Evolutionary conservation across 23 red algal species (phyloP).

Genomic region (Porphyridium purpureum): DNA sequence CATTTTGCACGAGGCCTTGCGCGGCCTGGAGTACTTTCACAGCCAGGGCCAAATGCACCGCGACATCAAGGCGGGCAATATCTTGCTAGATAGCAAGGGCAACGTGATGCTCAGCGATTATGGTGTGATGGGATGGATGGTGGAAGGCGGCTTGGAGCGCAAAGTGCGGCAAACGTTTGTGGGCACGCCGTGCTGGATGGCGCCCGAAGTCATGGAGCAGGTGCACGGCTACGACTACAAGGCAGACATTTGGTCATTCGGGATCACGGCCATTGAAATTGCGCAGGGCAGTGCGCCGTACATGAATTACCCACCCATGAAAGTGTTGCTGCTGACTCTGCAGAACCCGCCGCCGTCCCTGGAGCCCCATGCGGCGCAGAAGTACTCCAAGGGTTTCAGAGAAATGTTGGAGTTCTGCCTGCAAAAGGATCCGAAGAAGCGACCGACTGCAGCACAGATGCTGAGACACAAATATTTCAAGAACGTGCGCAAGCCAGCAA

Average conservation of each 20-base stretch:
- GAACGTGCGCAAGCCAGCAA: slow-evolving; percentile 23
- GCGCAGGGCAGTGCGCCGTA: slow-evolving; percentile 78
- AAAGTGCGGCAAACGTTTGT: slow-evolving; percentile 93
- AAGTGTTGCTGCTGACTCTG: slow-evolving; percentile 69
- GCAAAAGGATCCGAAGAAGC: slow-evolving; percentile 57
- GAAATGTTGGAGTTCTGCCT: slow-evolving; percentile 74
- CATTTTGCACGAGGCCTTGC: slow-evolving; percentile 54
- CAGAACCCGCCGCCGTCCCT: slow-evolving; percentile 79
- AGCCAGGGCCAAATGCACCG: slow-evolving; percentile 80
- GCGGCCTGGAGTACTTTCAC: slow-evolving; percentile 85
- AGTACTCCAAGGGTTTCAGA: slow-evolving; percentile 48
- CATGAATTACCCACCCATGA: slow-evolving; percentile 62
- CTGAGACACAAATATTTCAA: slow-evolving; percentile 62
- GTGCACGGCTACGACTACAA: slow-evolving; percentile 92
- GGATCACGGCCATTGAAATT: slow-evolving; percentile 85
- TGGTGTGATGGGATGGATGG: slow-evolving; percentile 90
- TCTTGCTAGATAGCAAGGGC: slow-evolving; percentile 45
- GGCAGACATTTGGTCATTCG: slow-evolving; percentile 91
- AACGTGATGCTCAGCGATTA: slow-evolving; percentile 75
- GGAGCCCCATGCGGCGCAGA: slow-evolving; percentile 11
- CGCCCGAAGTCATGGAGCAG: slow-evolving; percentile 97
- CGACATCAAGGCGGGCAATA: slow-evolving; percentile 85
- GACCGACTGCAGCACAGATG: slow-evolving; percentile 55
- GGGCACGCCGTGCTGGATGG: slow-evolving; percentile 97
- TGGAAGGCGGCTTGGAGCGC: slow-evolving; percentile 73